Evolutionary conservation across 1,284 basidiomycete genomes (phyloP), one percentile per base, ranked within the genome.

Genomic region (Ceratobasidium theobromae): DNA sequence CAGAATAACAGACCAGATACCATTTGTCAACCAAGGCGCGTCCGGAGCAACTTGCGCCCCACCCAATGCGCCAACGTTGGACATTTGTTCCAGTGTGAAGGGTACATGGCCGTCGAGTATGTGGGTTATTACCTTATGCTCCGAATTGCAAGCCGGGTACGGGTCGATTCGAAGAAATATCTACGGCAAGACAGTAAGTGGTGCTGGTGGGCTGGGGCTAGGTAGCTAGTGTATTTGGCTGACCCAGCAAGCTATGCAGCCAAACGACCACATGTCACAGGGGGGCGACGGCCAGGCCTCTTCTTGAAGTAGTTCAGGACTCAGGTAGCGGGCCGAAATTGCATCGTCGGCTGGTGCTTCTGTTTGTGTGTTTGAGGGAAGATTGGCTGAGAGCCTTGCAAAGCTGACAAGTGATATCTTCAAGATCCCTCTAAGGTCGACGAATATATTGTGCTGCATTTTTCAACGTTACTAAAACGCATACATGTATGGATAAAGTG

Each of bases 261-360:
- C 55, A 16, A 58, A 58, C 14, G 55, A 38, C 55, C 55, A 58
- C 41, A 58, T 58, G 33, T 58, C 55, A 4, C 41, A 58, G 4
- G 30, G 25, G 23, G 41, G 55, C 11, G 55, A 45, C 23, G 55
- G 55, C 27, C 43, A 43, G 14, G 55, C 41, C 6, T 33, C 18
- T 4, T 58, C 55, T 58, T 58, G 55, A 3, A 58, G 28, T 1
- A 58, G 55, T 11, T 58, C 55, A 8, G 55, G 55, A 25, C 55
- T 58, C 27, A 58, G 41, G 43, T 58, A 48, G 18, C 55, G 40
- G 11, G 43, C 41, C 18, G 55, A 58, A 2, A 30, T 18, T 4
- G 43, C 27, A 27, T 35, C 21, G 28, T 58, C 38, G 8, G 38
- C 40, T 2, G 53, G 35, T 2, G 53, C 35, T 5, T 35, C 18